Percentiles rank a stretch among this genome's conserved stretches.
phyloP scores from a whole-genome alignment of 768 basidiomycete species.

The Xanthoconium stramineum region DNA sequence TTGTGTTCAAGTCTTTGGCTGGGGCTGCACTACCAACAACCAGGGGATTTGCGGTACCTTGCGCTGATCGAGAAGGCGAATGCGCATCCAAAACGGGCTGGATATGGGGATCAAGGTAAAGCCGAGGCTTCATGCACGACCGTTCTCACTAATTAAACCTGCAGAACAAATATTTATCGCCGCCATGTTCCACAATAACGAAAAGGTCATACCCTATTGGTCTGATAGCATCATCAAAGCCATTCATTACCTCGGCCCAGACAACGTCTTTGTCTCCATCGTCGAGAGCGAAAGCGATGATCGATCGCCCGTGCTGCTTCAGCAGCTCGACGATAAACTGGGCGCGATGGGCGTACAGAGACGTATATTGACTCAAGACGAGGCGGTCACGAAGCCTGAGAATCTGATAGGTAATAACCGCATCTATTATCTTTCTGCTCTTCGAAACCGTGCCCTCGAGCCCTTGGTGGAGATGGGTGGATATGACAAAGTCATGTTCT shows the following conservation, averaged over 20 bases:
- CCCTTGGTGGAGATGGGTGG: slow-evolving; percentile 36
- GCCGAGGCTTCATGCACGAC: too few species aligned
- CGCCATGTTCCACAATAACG: slow-evolving; percentile 41
- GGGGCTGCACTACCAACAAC: background rate
- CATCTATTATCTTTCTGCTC: slow-evolving; percentile 14
- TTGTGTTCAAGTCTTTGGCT: slow-evolving; percentile 2
- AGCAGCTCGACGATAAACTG: slow-evolving; percentile 8
- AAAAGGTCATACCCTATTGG: slow-evolving; percentile 39
- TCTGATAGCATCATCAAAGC: slow-evolving; percentile 31
- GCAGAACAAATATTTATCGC: slow-evolving; percentile 18
- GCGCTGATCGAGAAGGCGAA: slow-evolving; percentile 14
- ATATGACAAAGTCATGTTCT: slow-evolving; percentile 39
- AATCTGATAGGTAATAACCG: background rate
- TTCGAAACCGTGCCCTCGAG: slow-evolving; percentile 42
- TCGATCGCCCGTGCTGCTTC: slow-evolving; percentile 8
- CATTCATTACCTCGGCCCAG: slow-evolving; percentile 38
- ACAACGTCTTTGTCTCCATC: slow-evolving; percentile 42
- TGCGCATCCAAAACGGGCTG: slow-evolving; percentile 8
- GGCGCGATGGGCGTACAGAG: slow-evolving; percentile 9
- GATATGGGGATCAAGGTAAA: slow-evolving; percentile 15
- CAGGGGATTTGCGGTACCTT: slow-evolving; percentile 15
- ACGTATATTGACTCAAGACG: slow-evolving; percentile 14
- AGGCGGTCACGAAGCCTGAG: slow-evolving; percentile 4
- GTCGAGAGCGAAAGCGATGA: slow-evolving; percentile 36
- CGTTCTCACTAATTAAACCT: background rate